phyloP scores from a whole-genome alignment of 768 basidiomycete species.

The Mycena filopes region DNA sequence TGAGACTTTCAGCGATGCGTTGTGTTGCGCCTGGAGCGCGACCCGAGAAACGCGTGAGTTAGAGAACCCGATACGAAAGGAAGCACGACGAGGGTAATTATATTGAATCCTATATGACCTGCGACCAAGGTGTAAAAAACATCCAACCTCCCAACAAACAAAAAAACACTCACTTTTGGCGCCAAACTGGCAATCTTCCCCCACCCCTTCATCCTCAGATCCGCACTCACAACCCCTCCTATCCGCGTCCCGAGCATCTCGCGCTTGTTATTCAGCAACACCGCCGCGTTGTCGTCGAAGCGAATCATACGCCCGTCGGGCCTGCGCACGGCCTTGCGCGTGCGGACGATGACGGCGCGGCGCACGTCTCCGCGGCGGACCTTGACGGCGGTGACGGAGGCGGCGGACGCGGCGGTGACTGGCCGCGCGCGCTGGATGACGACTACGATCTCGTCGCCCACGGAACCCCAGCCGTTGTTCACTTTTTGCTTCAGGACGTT shows the following conservation, averaged over 20 bases:
- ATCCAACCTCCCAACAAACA: too few relatives aligned
- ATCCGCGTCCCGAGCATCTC: conserved; percentile 97
- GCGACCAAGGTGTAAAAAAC: too few relatives aligned
- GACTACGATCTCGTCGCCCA: conserved; percentile 96
- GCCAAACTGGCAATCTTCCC: conserved; percentile 93
- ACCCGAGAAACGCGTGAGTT: too few relatives aligned
- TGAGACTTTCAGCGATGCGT: too few relatives aligned
- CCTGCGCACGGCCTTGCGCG: conserved; percentile 84
- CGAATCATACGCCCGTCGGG: conserved; percentile 89
- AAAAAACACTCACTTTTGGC: conserved; percentile 82
- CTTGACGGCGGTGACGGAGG: conserved; percentile 85
- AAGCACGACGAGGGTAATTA: too few relatives aligned
- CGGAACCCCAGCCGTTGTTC: conserved; percentile 92
- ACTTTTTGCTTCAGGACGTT: conserved; percentile 97
- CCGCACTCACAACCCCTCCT: conserved; percentile 92
- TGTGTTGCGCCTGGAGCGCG: too few relatives aligned
- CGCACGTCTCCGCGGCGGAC: conserved; percentile 94
- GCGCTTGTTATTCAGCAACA: conserved; percentile 93
- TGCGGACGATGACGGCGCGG: conserved; percentile 95
- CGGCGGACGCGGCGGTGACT: conserved; percentile 70
- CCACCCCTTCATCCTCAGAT: conserved; percentile 93
- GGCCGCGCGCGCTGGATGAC: conserved; percentile 94
- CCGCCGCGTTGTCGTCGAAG: conserved; percentile 97
- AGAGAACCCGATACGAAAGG: too few relatives aligned
- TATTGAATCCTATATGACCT: too few relatives aligned